These are phyloP conservation scores for Houttuynia cordata DNA, from an alignment of 164 flowering plant species.

Conservation along the genomic window DNA sequence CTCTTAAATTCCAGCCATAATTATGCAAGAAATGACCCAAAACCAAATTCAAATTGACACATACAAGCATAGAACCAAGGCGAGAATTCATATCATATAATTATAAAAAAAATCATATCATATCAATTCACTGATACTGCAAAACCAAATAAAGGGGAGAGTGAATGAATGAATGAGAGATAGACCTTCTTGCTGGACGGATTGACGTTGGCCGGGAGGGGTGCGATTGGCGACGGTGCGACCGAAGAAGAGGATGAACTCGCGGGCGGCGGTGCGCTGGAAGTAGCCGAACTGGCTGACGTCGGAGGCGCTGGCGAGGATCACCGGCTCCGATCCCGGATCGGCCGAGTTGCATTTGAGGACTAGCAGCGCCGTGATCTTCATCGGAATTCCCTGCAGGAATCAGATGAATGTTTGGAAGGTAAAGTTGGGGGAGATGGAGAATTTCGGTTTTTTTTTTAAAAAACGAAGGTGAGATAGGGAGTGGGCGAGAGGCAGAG, in stretches of 20 bases:
- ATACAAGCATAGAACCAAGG: neutral
- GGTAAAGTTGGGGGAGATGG: too few relatives aligned
- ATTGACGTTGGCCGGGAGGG: slow-evolving; percentile 25
- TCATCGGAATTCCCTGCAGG: too few relatives aligned
- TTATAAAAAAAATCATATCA: too few relatives aligned
- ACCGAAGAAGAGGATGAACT: slow-evolving; percentile 22
- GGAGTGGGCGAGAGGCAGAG: too few relatives aligned
- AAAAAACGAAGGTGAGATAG: too few relatives aligned
- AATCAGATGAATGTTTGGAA: too few relatives aligned
- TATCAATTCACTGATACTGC: too few relatives aligned
- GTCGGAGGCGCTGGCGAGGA: slow-evolving; percentile 23
- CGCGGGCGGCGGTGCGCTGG: slow-evolving; percentile 19
- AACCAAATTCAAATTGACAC: too few relatives aligned
- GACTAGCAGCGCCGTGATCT: slow-evolving; percentile 25
- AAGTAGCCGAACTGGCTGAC: slow-evolving; percentile 24
- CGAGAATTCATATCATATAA: neutral
- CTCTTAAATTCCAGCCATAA: too few relatives aligned
- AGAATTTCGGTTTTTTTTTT: too few relatives aligned
- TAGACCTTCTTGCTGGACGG: slow-evolving; percentile 27
- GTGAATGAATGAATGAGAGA: too few relatives aligned
- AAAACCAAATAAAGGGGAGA: neutral
- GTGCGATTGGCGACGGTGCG: slow-evolving; percentile 29
- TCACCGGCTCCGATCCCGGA: slow-evolving; percentile 15
- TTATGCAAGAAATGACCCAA: neutral
- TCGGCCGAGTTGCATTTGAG: slow-evolving; percentile 15